phyloP scores from a whole-genome alignment of 805 yeast species.

The Monosporozyma servazzii region DNA sequence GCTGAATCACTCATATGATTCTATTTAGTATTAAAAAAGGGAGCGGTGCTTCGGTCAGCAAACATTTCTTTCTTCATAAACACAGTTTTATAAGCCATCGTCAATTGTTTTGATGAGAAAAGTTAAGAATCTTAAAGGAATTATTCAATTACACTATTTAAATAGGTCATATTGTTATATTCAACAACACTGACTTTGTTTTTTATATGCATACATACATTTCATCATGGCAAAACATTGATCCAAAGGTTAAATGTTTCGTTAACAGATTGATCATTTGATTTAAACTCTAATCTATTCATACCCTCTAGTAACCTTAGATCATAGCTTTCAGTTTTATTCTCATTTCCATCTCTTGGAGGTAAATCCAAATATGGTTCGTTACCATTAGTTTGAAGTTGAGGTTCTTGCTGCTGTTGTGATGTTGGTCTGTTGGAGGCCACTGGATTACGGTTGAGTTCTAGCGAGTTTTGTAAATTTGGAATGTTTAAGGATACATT shows the following conservation, averaged over 20 bases:
- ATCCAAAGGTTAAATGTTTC: conserved; percentile 28
- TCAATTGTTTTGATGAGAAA: background rate
- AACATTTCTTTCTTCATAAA: too few relatives aligned
- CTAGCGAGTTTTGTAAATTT: conserved; percentile 7
- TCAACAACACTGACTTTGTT: background rate
- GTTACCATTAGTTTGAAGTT: background rate
- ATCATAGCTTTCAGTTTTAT: conserved; percentile 20
- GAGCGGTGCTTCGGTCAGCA: too few relatives aligned
- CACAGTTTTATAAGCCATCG: too few relatives aligned
- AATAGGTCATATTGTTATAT: background rate
- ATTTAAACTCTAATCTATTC: conserved; percentile 21
- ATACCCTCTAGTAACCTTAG: conserved; percentile 26
- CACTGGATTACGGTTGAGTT: conserved; percentile 20
- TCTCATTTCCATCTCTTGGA: background rate
- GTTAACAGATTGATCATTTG: conserved; percentile 7
- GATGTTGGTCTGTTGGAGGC: background rate
- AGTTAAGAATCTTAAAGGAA: background rate
- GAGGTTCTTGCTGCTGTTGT: background rate
- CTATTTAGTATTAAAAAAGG: too few relatives aligned
- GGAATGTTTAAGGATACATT: conserved; percentile 11
- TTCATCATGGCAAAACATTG: conserved; percentile 22
- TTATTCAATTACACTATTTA: background rate
- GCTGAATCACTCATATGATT: too few relatives aligned
- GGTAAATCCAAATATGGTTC: background rate
- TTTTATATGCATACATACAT: background rate